phyloP scores from a whole-genome alignment of 2,329 filamentous ascomycete genomes.

The Colletotrichum simmondsii region DNA sequence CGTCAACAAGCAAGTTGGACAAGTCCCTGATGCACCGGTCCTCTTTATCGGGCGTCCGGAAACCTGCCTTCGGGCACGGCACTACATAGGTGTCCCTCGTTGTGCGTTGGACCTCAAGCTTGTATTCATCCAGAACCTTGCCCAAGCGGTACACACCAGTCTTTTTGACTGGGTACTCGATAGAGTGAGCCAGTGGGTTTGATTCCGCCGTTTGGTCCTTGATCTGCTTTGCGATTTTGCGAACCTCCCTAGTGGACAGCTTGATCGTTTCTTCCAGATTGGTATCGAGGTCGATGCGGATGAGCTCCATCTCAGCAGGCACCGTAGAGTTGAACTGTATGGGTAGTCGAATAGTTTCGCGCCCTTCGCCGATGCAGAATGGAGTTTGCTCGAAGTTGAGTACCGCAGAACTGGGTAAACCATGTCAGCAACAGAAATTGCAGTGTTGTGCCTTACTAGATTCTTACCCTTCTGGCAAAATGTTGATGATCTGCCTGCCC shows the following conservation, averaged over 20 bases:
- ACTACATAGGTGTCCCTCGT: constrained; percentile 86
- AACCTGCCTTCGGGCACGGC: constrained; percentile 81
- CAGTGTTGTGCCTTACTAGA: not conserved
- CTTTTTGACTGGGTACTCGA: constrained; percentile 83
- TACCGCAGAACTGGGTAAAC: constrained; percentile 75
- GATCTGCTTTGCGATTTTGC: constrained; percentile 76
- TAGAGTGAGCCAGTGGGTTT: constrained; percentile 69
- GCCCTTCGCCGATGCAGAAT: constrained; percentile 80
- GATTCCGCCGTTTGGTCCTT: constrained; percentile 74
- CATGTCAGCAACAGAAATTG: constrained; percentile 14
- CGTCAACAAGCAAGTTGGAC: constrained; percentile 85
- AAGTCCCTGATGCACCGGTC: constrained; percentile 88
- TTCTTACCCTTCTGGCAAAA: constrained; percentile 86
- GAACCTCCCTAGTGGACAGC: constrained; percentile 79
- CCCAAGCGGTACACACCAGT: constrained; percentile 87
- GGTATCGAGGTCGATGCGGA: constrained; percentile 86
- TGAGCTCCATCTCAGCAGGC: constrained; percentile 88
- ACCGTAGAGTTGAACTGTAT: constrained; percentile 94
- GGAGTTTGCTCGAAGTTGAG: constrained; percentile 85
- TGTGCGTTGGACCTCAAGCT: constrained; percentile 86
- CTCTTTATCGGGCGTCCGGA: constrained; percentile 70
- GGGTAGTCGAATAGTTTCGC: constrained; percentile 74
- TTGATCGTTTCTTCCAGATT: constrained; percentile 83
- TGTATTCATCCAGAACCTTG: constrained; percentile 91
- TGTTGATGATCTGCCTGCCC: constrained; percentile 97